A percentile compares a stretch with the other conserved stretches of the same genome.
These are phyloP conservation scores for Kuraishia hungarica DNA, from an alignment of 805 yeast genomes.

Conservation along the genomic window DNA sequence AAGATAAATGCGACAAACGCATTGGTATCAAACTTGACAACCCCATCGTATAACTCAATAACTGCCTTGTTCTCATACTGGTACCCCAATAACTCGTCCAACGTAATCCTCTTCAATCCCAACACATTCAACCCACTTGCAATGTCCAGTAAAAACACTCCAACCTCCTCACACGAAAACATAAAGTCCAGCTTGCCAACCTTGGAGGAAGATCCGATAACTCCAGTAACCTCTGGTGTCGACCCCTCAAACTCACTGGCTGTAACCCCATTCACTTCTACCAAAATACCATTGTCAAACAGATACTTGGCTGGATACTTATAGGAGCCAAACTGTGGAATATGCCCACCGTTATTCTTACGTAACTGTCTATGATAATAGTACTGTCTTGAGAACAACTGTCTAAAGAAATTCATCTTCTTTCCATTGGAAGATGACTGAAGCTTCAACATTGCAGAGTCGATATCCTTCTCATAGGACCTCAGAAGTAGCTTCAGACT, in stretches of 20 bases:
- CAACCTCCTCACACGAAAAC: slow-evolving; percentile 67
- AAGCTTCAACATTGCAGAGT: slow-evolving; percentile 30
- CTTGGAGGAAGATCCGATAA: slow-evolving; percentile 59
- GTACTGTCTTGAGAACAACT: slow-evolving; percentile 63
- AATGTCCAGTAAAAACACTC: slow-evolving; percentile 67
- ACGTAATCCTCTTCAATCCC: slow-evolving; percentile 45
- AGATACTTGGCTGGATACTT: slow-evolving; percentile 70
- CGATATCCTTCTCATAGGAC: slow-evolving; percentile 41
- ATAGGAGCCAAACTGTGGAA: slow-evolving; percentile 71
- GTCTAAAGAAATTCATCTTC: slow-evolving; percentile 39
- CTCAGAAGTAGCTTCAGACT: slow-evolving; percentile 33
- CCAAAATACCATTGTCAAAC: slow-evolving; percentile 61
- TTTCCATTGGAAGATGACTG: slow-evolving; percentile 21
- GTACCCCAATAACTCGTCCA: slow-evolving; percentile 62
- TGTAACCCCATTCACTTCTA: slow-evolving; percentile 45
- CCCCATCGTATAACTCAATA: slow-evolving; percentile 55
- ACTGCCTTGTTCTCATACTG: slow-evolving; percentile 61
- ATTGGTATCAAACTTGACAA: slow-evolving; percentile 62
- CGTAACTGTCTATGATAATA: slow-evolving; percentile 66
- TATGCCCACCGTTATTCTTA: slow-evolving; percentile 46
- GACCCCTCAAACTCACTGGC: slow-evolving; percentile 20
- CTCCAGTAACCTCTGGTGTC: slow-evolving; percentile 25
- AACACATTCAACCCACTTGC: slow-evolving; percentile 64
- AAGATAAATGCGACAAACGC: slow-evolving; percentile 62
- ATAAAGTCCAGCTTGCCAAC: slow-evolving; percentile 64